These are phyloP conservation scores for Capsella rubella DNA, from an alignment of 441 rosid species.

Conservation along the genomic window DNA sequence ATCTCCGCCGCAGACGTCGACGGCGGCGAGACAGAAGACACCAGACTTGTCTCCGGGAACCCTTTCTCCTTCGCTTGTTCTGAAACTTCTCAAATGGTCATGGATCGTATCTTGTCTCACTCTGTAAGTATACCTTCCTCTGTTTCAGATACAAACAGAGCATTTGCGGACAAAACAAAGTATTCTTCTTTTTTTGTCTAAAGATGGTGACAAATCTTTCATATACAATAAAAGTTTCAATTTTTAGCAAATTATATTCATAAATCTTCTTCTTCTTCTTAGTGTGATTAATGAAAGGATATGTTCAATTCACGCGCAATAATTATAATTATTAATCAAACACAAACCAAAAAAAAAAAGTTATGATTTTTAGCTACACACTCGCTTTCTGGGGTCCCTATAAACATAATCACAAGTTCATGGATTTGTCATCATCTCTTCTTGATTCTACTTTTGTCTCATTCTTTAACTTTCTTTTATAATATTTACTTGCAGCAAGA, in stretches of 20 bases:
- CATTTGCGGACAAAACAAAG: constrained; percentile 42
- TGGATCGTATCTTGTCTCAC: constrained; percentile 96
- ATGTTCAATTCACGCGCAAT: constrained; percentile 37
- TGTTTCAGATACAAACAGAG: constrained; percentile 27
- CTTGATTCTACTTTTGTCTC: constrained; percentile 32
- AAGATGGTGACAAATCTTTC: constrained; percentile 21
- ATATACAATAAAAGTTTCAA: neutral
- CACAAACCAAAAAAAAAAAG: neutral
- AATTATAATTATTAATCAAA: constrained; percentile 34
- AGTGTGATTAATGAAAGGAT: neutral
- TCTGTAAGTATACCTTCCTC: constrained; percentile 64
- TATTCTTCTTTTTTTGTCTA: neutral
- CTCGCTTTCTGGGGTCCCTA: constrained; percentile 46
- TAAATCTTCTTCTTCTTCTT: constrained; percentile 3
- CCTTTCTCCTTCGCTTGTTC: constrained; percentile 90
- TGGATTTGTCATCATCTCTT: constrained; percentile 30
- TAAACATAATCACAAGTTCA: constrained; percentile 29
- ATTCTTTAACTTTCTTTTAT: neutral
- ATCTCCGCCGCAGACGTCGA: constrained; percentile 54
- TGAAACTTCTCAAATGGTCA: constrained; percentile 92
- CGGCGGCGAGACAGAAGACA: constrained; percentile 63
- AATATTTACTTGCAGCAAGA: constrained; percentile 66
- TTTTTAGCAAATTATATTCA: constrained; percentile 3
- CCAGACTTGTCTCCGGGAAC: constrained; percentile 71
- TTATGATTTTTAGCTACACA: constrained; percentile 20